Conservation (phyloP, 2,329 filamentous ascomycete species). For the Bipolaris oryzae region DNA sequence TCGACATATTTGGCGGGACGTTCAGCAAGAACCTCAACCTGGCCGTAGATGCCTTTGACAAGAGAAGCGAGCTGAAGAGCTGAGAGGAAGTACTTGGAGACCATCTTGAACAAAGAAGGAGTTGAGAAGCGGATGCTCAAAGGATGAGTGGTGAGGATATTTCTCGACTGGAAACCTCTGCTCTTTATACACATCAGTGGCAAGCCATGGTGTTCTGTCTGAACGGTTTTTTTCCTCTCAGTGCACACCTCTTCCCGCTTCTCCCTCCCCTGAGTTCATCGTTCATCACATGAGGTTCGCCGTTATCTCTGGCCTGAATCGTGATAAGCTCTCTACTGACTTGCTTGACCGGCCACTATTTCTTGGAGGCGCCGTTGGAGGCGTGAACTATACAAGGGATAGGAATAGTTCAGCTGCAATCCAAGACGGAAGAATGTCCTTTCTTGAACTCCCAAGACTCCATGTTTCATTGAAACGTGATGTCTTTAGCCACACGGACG, state of each 20-base stretch:
- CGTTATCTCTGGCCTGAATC: not conserved
- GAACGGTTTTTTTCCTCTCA: not conserved
- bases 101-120: not conserved
- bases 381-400: not conserved
- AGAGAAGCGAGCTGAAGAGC: not conserved
- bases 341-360: not conserved
- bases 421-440: not conserved
- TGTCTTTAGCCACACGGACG: not conserved
- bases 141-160: not conserved
- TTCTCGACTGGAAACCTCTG: not conserved
- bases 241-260: not conserved
- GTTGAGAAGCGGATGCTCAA: not conserved
- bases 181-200: not conserved
- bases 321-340: not conserved
- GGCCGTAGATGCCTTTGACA: not conserved
- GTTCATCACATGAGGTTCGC: not conserved
- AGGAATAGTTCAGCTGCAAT: not conserved
- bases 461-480: not conserved
- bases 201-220: not conserved
- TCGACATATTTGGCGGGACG: not conserved
- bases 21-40: not conserved
- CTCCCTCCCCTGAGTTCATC: not conserved
- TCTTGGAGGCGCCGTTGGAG: not conserved
- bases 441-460: not conserved
- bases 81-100: not conserved